Base-by-base conservation (phyloP, 495 filamentous ascomycete species). In the Trichoderma gamsii region DNA sequence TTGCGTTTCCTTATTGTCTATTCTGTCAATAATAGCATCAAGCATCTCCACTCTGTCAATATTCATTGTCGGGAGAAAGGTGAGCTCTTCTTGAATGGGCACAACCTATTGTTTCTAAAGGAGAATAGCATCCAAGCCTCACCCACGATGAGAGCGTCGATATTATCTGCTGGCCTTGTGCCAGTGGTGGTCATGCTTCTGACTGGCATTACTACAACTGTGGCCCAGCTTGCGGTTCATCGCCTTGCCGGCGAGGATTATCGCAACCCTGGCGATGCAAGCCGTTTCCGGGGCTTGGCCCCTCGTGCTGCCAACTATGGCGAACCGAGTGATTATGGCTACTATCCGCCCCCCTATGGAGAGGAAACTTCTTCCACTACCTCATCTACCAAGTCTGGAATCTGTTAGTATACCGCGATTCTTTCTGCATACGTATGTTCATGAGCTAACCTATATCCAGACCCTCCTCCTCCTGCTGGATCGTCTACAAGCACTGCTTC, bases 341-440 rank as follows among this genome's bases (percentile, higher is more conserved):
- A 75, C 25, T 77, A 78, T 71, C 75, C 79, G 49, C 72, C 72
- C 35, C 71, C 70, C 6, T 81, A 83, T 72, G 80, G 76, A 64
- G 78, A 79, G 68, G 56, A 27, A 21, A 61, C 25, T 32, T 29
- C 56, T 15, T 32, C 23, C 18, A 3, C 11, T 61, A 16, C 56
- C 25, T 7, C 56, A 3, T 16, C 56, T 15, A 29, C 25, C 8
- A 61, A 61, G 7, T 15, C 56, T 61, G 25, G 4, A 16, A 3
- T 23, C n/a, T 61, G 56, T 61, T 27, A 61, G 56, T 32, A 16
- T 61, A 11, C n/a, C 3, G 5, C 9, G 18, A 9, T 61, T 12
- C 8, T 61, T 13, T 4, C 27, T 61, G 44, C 27, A 59, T 27
- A 15, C 27, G 4, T 23, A 6, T n/a, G n/a, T 18, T 16, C 56